These are phyloP conservation scores for Leishmania mexicana DNA, from an alignment of 208 protist genomes.

Conservation along the genomic window DNA sequence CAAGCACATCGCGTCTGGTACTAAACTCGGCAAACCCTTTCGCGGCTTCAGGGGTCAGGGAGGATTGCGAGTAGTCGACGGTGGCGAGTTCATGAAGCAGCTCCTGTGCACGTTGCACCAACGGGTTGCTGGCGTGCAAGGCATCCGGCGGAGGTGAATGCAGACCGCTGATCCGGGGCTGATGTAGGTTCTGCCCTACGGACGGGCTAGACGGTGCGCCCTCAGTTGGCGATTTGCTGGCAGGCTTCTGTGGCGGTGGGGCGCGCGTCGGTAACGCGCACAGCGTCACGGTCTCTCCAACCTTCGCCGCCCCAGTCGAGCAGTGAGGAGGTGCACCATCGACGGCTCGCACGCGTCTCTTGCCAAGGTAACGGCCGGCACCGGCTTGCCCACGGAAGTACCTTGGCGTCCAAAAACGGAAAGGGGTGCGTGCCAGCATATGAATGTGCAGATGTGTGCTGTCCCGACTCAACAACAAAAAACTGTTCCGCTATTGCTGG, in stretches of 20 bases:
- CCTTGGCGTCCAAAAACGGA: constrained; percentile 45
- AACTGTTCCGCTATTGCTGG: not conserved
- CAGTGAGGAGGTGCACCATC: not conserved
- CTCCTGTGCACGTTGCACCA: constrained; percentile 10
- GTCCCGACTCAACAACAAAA: not conserved
- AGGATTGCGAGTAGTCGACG: not conserved
- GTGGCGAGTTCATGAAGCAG: constrained; percentile 9
- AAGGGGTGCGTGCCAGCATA: constrained; percentile 41
- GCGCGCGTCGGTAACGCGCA: not conserved
- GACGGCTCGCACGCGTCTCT: constrained; percentile 5
- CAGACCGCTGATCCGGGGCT: not conserved
- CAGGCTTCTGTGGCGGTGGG: not conserved
- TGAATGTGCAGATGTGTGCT: not conserved
- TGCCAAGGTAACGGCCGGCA: not conserved
- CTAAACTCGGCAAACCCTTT: constrained; percentile 17
- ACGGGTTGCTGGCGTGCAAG: not conserved
- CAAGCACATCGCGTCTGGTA: constrained; percentile 28
- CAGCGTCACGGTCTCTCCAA: not conserved
- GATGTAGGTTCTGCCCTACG: not conserved
- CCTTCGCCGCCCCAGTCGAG: not conserved
- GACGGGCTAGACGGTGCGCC: not conserved
- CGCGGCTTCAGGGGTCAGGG: not conserved
- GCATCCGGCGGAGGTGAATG: not conserved
- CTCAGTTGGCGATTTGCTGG: not conserved
- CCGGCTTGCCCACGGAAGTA: constrained; percentile 38